Base-by-base conservation (phyloP, 192 early-diverging fungal species). In the Dimargaris cristalligena region DNA sequence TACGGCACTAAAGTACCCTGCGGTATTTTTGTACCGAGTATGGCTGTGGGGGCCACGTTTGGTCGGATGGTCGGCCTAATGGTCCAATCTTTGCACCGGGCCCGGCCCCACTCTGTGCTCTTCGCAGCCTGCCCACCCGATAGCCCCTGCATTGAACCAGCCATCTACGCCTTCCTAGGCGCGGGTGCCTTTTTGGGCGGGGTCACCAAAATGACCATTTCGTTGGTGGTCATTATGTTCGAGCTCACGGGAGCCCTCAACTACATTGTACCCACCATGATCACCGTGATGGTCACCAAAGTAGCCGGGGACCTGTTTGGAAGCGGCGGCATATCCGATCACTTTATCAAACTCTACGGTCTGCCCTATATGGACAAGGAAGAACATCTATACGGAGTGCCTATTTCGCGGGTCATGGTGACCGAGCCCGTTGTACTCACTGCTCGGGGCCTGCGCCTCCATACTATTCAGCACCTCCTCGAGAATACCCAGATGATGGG, bases 211-310 rank as follows among this genome's bases (percentile, higher is more conserved):
- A 86, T 88, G 60, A 90, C 91, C n/a, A 73, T 89, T 3, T 85
- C 85, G 26, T 72, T 92, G 23, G 90, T 92, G 0, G 94, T 99
- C 11, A 97, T 99, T 67, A 94, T 97, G 91, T 99, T 96, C 71
- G 96, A 99, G 65, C 71, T 99, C 59, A 99, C 96, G 0, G 92
- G 92, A 20, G 89, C 94, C 1, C 69, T 99, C 26, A 87, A 87
- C 16, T 99, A 94, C 65, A 78, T 86, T 47, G 73, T 94, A 34
- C 83, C 83, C 0, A 82, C 80, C 2, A 80, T 85, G 74, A 83
- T 89, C 58, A 81, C 82, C 28, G 72, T 89, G 22, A 81, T 89
- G 78, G 78, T 87, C 9, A 84, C 86, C 10, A 80, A 83, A 41
- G 72, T 82, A 34, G 78, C 87, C 8, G 86, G 82, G 34, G 89